Percentiles rank a stretch among this genome's conserved stretches.
Conservation (phyloP, 768 basidiomycete species). For the Mycena chlorophos region DNA sequence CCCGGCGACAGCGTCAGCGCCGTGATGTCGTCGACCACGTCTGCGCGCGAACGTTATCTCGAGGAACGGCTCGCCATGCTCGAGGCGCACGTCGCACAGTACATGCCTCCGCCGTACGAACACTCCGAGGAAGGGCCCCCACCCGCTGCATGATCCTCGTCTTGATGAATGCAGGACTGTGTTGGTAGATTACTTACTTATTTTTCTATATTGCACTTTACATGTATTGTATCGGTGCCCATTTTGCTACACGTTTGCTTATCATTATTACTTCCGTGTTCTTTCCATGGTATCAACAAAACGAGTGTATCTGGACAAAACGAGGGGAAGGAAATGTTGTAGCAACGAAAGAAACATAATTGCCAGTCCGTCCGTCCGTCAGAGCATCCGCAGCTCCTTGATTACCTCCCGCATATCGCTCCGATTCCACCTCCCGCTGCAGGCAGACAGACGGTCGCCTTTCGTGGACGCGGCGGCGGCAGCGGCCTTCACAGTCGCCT, state of each 20-base stretch:
- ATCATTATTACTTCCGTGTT: no score
- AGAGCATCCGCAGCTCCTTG: constrained; percentile 15
- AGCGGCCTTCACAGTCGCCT: constrained; percentile 7
- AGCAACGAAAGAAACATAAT: background rate
- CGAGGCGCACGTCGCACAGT: constrained; percentile 17
- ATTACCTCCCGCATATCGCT: constrained; percentile 15
- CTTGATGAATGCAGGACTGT: background rate
- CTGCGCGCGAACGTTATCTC: constrained; percentile 20
- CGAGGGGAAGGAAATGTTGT: background rate
- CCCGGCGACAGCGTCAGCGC: background rate
- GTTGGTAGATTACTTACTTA: background rate
- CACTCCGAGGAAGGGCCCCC: constrained; percentile 1
- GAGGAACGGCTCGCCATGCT: constrained; percentile 21
- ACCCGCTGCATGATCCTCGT: background rate
- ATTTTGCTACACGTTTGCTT: no score
- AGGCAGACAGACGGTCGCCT: background rate
- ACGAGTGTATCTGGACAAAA: background rate
- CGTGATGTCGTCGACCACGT: background rate
- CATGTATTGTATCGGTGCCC: no score
- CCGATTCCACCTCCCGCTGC: constrained; percentile 18
- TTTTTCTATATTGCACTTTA: background rate
- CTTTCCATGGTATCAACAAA: no score
- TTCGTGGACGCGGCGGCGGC: background rate
- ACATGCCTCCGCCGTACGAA: constrained; percentile 21
- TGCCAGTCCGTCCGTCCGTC: background rate